phyloP scores from a whole-genome alignment of 23 red algal genomes.

The Gracilariopsis chorda region DNA sequence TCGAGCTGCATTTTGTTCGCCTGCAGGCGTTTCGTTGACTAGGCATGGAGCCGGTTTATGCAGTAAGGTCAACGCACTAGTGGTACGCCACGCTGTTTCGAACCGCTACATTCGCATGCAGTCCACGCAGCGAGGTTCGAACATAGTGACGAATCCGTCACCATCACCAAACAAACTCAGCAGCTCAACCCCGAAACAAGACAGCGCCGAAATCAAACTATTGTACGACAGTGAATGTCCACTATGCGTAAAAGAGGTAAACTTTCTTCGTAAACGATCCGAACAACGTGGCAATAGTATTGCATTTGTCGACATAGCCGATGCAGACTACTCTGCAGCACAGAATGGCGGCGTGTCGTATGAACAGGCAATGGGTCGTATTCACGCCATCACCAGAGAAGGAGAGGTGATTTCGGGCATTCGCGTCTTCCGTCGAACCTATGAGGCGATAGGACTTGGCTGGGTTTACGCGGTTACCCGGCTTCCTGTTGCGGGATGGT shows the following conservation, averaged over 20 bases:
- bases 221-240: conserved; percentile 91
- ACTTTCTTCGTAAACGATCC: conserved; percentile 52
- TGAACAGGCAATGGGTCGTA: conserved; percentile 74
- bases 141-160: too few relatives aligned
- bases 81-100: too few relatives aligned
- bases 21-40: too few relatives aligned
- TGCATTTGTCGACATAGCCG: conserved; percentile 82
- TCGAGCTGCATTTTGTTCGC: too few relatives aligned
- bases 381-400: conserved; percentile 78
- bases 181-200: too few relatives aligned
- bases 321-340: conserved; percentile 26
- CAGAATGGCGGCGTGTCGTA: conserved; percentile 43
- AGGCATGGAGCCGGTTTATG: too few relatives aligned
- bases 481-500: conserved; percentile 16
- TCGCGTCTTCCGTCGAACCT: conserved; percentile 72
- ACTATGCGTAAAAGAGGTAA: conserved; percentile 71
- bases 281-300: conserved; percentile 31
- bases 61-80: too few relatives aligned
- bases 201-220: conserved; percentile 39
- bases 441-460: conserved; percentile 82
- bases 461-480: conserved; percentile 71
- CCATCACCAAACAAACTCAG: neutral
- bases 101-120: neutral
- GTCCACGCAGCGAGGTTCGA: neutral
- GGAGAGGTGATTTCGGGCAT: conserved; percentile 63